Evolutionary conservation across 1,139 yeast genomes (phyloP).

Genomic region (Suhomyces maxii): DNA sequence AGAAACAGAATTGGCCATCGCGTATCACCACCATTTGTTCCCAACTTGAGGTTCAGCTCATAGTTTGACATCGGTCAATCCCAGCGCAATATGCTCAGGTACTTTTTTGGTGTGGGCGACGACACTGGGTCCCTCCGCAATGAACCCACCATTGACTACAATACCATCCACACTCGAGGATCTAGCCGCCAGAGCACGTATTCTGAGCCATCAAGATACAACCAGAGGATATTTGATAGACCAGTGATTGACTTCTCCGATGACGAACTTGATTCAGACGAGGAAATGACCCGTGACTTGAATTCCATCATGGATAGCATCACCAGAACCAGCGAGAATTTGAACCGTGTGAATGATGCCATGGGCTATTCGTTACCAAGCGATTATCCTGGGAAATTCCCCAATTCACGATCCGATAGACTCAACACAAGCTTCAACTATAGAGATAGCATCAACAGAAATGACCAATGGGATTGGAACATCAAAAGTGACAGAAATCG

Average conservation of each 20-base stretch:
- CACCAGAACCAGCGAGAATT: conserved; percentile 9
- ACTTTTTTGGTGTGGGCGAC: conserved; percentile 14
- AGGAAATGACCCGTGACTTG: conserved; percentile 13
- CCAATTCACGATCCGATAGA: no score
- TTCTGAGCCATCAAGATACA: background rate
- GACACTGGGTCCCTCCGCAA: conserved; percentile 27
- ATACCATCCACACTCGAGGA: conserved; percentile 22
- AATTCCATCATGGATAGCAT: conserved; percentile 11
- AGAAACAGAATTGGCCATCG: background rate
- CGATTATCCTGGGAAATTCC: conserved; percentile 25
- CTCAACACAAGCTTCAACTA: no score
- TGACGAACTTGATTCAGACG: conserved; percentile 22
- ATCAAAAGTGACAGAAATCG: background rate
- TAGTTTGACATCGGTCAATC: no score
- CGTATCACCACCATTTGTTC: background rate
- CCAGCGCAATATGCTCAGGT: conserved; percentile 9
- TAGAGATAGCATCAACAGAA: background rate
- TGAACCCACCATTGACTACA: conserved; percentile 42
- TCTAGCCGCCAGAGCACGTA: background rate
- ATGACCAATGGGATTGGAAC: background rate
- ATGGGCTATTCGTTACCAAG: conserved; percentile 14
- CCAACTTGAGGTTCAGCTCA: background rate
- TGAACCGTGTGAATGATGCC: conserved; percentile 1
- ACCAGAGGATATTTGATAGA: background rate
- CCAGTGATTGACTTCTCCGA: conserved; percentile 23